Conservation (phyloP, 208 protist species). For the Endotrypanum monterogeii region DNA sequence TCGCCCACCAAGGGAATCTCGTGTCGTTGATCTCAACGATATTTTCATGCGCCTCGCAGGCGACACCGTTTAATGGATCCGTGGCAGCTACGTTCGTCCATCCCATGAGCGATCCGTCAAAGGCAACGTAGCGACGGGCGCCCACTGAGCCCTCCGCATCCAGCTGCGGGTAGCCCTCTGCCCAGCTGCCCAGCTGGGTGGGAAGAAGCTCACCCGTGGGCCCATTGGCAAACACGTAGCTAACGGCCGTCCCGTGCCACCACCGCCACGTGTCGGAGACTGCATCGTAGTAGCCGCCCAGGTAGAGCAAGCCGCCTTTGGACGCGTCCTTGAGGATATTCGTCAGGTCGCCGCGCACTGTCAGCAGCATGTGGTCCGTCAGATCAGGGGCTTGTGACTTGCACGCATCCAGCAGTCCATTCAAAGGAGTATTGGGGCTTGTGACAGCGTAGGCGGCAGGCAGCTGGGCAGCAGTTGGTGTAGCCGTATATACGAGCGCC, state of each 20-base stretch:
- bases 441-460: not conserved
- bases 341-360: constrained; percentile 3
- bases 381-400: not conserved
- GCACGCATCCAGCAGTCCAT: constrained; percentile 3
- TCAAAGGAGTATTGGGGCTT: not conserved
- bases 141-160: not conserved
- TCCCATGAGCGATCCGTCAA: constrained; percentile 5
- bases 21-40: not conserved
- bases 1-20: constrained; percentile 14
- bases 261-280: not conserved
- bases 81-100: constrained; percentile 18
- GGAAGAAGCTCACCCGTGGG: not conserved
- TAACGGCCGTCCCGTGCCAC: not conserved
- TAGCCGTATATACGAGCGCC: not conserved
- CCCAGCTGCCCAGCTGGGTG: not conserved
- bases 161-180: constrained; percentile 12
- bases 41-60: constrained; percentile 8
- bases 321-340: not conserved
- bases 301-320: not conserved
- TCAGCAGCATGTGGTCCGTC: constrained; percentile 4
- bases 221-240: not conserved
- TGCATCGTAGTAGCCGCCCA: constrained; percentile 1
- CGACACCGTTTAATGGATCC: constrained; percentile 6
- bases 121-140: constrained; percentile 10
- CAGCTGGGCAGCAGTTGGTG: not conserved